Evolutionary conservation across 176 grass and related monocot species (phyloP).

Genomic region (Zizania latifolia): DNA sequence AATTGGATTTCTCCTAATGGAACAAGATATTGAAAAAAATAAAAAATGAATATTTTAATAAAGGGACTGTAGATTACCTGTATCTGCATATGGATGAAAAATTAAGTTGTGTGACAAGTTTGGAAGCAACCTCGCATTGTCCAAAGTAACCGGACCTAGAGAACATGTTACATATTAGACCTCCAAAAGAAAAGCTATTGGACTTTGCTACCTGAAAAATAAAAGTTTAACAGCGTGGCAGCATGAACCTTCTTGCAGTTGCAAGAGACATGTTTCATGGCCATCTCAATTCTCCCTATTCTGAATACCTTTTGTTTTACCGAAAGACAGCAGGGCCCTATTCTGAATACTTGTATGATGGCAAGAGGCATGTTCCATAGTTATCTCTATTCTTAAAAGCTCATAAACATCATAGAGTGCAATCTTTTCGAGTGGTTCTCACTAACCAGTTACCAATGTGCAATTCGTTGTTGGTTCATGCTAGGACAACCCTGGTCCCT

Average conservation of each 20-base stretch:
- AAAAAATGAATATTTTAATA: neutral
- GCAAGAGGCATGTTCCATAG: neutral
- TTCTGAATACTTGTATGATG: neutral
- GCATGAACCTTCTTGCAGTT: neutral
- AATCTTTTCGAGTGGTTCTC: neutral
- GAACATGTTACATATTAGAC: neutral
- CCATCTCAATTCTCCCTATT: neutral
- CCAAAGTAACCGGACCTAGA: neutral
- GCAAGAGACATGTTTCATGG: neutral
- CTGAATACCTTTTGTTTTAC: too few species aligned
- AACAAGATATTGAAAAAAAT: neutral
- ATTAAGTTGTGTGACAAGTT: neutral
- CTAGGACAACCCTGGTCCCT: neutral
- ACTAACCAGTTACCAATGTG: neutral
- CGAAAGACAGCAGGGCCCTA: too few species aligned
- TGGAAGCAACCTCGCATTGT: neutral
- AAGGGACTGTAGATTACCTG: neutral
- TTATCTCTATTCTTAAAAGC: neutral
- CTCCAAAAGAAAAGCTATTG: neutral
- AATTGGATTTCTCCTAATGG: constrained; percentile 9
- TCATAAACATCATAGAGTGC: neutral
- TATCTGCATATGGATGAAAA: neutral
- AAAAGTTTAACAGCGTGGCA: neutral
- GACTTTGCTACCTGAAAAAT: neutral
- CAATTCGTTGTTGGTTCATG: neutral